Base-by-base conservation (phyloP, 768 basidiomycete genomes). In the Termitomyces sp. region DNA sequence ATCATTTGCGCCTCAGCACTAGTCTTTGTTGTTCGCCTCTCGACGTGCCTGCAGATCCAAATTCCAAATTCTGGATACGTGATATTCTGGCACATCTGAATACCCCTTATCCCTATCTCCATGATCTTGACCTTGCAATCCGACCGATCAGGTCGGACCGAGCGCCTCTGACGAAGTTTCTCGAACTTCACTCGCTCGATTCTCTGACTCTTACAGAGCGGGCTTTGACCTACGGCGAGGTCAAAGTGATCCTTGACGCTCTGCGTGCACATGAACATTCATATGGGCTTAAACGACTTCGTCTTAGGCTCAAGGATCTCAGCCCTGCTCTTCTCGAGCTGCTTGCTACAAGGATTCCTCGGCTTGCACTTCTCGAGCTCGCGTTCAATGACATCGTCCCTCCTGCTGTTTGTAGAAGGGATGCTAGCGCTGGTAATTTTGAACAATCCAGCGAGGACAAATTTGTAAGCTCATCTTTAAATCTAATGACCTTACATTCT, bases 51-150 rank as follows among this genome's bases (percentile, higher is more conserved):
- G 59, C 60, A 17, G 60, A 66, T 22, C 68, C 69, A 4, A 62
- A 67, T 5, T 65, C 62, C 56, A 68, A 69, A 53, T 68, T 65
- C 40, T 78, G 78, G 78, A 73, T 80, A n/a, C 74, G 70, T 40
- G 65, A 65, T 12, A 71, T 74, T 19, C 53, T 76, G 21, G 61
- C 58, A n/a, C 63, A 65, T 3, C 51, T 72, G 24, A 53, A 61
- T 30, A 51, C 37, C 2, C 68, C 68, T 6, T 71, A 71, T 54
- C 67, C 71, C 10, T 58, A 60, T 21, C 71, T 79, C 32, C 58
- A 66, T 30, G 54, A 60, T 7, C 57, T 77, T 22, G 65, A 67
- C 4, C 45, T 77, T 21, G 71, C 74, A 1, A 59, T 79, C 10
- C 66, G 77, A 12, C 77, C 77, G 1, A 63, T 79, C 2, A 68